phyloP scores from a whole-genome alignment of 2,329 filamentous ascomycete species.

The Tolypocladium cylindrosporum region DNA sequence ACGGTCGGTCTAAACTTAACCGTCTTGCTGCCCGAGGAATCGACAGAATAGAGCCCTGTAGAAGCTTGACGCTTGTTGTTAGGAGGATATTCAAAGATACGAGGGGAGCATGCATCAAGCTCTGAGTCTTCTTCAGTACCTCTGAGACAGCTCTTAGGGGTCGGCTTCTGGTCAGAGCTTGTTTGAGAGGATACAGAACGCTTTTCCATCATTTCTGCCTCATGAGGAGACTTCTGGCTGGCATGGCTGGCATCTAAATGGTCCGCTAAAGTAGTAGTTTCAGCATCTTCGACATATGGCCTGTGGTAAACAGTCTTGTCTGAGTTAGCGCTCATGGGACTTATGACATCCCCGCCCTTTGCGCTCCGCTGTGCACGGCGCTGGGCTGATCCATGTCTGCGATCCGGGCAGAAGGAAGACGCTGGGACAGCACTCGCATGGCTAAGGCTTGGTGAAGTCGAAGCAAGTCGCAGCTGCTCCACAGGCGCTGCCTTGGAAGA shows the following conservation, averaged over 20 bases:
- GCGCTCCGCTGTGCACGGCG: conserved; percentile 17
- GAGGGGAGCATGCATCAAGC: not conserved
- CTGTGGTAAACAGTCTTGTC: conserved; percentile 4
- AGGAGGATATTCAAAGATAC: not conserved
- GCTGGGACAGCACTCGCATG: conserved; percentile 3
- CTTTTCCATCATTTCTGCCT: not conserved
- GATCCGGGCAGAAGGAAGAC: conserved; percentile 11
- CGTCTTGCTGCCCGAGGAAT: conserved; percentile 13
- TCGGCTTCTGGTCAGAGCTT: not conserved
- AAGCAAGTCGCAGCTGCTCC: not conserved
- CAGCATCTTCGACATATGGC: conserved; percentile 8
- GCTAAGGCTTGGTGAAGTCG: not conserved
- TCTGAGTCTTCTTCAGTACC: not conserved
- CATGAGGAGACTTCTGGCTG: not conserved
- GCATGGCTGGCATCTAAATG: not conserved
- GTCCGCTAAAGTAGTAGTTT: not conserved
- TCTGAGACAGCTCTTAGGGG: not conserved
- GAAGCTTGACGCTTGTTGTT: not conserved
- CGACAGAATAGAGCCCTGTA: conserved; percentile 4
- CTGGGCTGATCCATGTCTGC: conserved; percentile 14
- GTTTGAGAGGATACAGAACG: not conserved
- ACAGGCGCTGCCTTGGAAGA: not conserved
- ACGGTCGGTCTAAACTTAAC: conserved; percentile 14
- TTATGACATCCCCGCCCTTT: not conserved
- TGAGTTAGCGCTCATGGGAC: not conserved